Conservation (phyloP, 1,284 basidiomycete species). For the Tilletiaria anomala region DNA sequence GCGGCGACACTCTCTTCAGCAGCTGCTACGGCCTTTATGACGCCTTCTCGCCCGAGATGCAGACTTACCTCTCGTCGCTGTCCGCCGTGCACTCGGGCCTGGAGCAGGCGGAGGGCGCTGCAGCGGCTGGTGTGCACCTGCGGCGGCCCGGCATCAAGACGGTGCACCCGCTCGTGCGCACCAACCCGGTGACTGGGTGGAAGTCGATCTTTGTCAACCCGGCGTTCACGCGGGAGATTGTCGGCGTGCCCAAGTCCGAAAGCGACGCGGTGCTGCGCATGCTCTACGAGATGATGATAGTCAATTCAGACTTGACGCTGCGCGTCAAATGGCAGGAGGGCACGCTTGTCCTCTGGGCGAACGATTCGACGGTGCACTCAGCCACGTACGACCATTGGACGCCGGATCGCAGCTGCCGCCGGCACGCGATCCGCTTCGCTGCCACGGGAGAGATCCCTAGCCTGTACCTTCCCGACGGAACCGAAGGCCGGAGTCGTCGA, state of each 20-base stretch:
- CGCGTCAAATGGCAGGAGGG: conserved; percentile 51
- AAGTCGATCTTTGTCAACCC: conserved; percentile 67
- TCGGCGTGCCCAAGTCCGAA: conserved; percentile 64
- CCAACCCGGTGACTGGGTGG: conserved; percentile 64
- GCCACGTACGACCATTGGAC: conserved; percentile 60
- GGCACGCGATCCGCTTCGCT: too few species aligned
- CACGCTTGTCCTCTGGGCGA: conserved; percentile 60
- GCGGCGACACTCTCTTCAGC: conserved; percentile 63
- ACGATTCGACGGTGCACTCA: conserved; percentile 56
- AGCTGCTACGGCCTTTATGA: conserved; percentile 54
- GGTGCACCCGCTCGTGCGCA: conserved; percentile 41
- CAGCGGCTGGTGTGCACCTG: conserved; percentile 48
- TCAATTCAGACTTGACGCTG: conserved; percentile 16
- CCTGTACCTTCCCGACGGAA: too few species aligned
- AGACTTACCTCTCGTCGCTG: conserved; percentile 57
- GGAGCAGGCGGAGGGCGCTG: conserved; percentile 59
- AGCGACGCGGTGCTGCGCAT: conserved; percentile 50
- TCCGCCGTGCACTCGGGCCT: conserved; percentile 61
- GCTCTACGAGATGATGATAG: conserved; percentile 31
- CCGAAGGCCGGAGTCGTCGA: too few species aligned
- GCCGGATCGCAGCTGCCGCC: too few species aligned
- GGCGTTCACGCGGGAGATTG: conserved; percentile 61
- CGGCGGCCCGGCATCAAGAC: conserved; percentile 59
- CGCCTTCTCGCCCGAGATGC: conserved; percentile 56
- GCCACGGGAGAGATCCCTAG: too few species aligned